Evolutionary conservation across 176 grass and related monocot genomes (phyloP).

Genomic region (Triticum monococcum): DNA sequence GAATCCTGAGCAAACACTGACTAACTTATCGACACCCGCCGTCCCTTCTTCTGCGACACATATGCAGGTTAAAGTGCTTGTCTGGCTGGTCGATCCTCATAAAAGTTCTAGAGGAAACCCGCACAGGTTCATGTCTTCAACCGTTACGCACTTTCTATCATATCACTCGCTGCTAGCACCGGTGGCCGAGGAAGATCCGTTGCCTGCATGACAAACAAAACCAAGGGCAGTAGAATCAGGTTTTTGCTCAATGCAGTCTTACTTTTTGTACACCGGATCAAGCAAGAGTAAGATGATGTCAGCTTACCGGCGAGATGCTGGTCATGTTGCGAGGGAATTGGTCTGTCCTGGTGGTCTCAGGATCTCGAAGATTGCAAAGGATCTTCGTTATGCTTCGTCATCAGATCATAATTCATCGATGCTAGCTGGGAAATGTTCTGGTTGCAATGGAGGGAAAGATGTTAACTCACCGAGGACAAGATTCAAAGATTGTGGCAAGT

Average conservation of each 20-base stretch:
- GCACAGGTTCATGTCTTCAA: conserved; percentile 12
- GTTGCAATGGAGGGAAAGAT: background rate
- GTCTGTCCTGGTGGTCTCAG: conserved; percentile 22
- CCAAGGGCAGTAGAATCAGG: background rate
- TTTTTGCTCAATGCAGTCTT: background rate
- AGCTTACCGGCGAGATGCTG: background rate
- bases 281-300: background rate
- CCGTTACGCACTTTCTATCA: background rate
- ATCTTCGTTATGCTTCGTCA: conserved; percentile 67
- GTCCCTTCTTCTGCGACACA: background rate
- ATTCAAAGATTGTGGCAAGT: background rate
- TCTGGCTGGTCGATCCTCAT: background rate
- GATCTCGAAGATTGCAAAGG: conserved; percentile 61
- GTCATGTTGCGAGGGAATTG: background rate
- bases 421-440: conserved; percentile 98
- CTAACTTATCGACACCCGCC: background rate
- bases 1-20: background rate
- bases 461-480: background rate
- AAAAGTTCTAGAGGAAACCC: background rate
- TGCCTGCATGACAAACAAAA: conserved; percentile 22
- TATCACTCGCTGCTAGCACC: background rate
- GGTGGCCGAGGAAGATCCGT: background rate
- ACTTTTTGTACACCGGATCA: background rate
- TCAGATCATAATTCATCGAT: conserved; percentile 93
- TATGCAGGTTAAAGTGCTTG: background rate